Evolutionary conservation across 768 basidiomycete genomes (phyloP).

Genomic region (Mycena latifolia): DNA sequence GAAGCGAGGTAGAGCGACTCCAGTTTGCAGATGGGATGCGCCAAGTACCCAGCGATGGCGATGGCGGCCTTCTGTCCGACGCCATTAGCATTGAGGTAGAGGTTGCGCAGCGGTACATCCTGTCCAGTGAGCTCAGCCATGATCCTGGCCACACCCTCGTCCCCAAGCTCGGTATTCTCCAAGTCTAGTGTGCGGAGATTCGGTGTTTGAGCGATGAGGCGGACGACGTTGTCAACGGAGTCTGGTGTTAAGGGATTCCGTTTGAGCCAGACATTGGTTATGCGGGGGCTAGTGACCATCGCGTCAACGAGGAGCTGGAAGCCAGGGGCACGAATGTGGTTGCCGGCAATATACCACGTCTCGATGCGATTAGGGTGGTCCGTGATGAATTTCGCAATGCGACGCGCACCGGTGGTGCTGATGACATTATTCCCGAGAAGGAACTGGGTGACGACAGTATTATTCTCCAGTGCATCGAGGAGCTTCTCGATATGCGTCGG

Average conservation of each 20-base stretch:
- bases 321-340: slow-evolving; percentile 23
- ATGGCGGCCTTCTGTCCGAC: slow-evolving; percentile 30
- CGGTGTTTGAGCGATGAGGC: slow-evolving; percentile 32
- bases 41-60: slow-evolving; percentile 30
- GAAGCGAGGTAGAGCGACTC: slow-evolving; percentile 28
- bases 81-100: slow-evolving; percentile 34
- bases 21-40: slow-evolving; percentile 27
- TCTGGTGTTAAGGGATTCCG: slow-evolving; percentile 34
- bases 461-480: slow-evolving; percentile 32
- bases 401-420: slow-evolving; percentile 31
- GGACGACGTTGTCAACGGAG: slow-evolving; percentile 23
- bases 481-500: slow-evolving; percentile 35
- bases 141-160: slow-evolving; percentile 25
- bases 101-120: slow-evolving; percentile 24
- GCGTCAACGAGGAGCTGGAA: slow-evolving; percentile 35
- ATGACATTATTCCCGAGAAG: slow-evolving; percentile 37
- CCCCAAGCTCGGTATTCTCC: slow-evolving; percentile 34
- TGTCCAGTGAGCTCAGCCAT: slow-evolving; percentile 23
- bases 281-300: slow-evolving; percentile 30
- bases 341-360: slow-evolving; percentile 36
- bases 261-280: slow-evolving; percentile 35
- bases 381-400: slow-evolving; percentile 31
- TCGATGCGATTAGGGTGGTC: slow-evolving; percentile 34
- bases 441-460: slow-evolving; percentile 32
- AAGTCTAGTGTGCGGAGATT: slow-evolving; percentile 34